Conservation (phyloP, 1,139 yeast genomes). For the Pichia sp. region DNA sequence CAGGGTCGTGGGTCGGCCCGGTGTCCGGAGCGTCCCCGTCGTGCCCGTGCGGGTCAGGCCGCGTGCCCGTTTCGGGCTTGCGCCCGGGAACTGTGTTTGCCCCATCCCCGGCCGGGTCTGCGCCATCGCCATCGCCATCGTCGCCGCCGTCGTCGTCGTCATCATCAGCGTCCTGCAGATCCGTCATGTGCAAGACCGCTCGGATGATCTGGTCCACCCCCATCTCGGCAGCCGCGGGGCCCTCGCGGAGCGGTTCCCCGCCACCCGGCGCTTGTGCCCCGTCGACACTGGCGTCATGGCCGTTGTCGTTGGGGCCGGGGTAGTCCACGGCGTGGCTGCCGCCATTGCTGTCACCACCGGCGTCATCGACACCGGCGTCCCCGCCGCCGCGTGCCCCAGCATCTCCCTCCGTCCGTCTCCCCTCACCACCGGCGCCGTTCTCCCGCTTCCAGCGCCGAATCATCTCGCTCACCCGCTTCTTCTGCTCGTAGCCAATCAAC, state of each 20-base stretch:
- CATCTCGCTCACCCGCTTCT: not conserved
- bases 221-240: not conserved
- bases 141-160: not conserved
- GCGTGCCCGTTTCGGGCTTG: no score
- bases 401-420: not conserved
- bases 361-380: not conserved
- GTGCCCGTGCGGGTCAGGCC: no score
- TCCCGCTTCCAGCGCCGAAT: not conserved
- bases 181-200: not conserved
- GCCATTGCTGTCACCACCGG: no score
- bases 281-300: no score
- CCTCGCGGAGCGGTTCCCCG: not conserved
- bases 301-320: no score
- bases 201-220: not conserved
- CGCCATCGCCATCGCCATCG: not conserved
- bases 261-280: no score
- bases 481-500: not conserved
- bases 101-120: no score
- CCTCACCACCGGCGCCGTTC: not conserved
- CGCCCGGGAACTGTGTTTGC: no score
- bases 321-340: no score
- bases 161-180: not conserved
- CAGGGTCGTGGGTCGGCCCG: no score
- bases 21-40: no score
- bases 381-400: no score